Conservation (phyloP, 2,329 filamentous ascomycete species). For the Elsinoe ampelina region DNA sequence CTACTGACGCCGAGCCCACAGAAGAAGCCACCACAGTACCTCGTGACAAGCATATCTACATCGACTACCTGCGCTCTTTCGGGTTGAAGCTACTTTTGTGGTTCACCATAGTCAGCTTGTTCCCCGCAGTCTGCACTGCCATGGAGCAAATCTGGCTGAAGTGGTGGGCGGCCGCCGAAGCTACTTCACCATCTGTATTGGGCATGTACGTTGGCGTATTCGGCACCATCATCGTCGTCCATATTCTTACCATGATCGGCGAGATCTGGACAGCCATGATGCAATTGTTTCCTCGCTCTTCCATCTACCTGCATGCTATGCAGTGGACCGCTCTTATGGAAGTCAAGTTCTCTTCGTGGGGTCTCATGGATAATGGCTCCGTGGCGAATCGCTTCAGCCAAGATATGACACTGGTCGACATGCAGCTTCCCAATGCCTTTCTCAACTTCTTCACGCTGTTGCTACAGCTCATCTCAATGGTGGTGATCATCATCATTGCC, state of each 20-base stretch:
- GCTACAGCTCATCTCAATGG: background rate
- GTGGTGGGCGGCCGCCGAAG: constrained; percentile 15
- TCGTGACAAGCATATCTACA: constrained; percentile 13
- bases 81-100: background rate
- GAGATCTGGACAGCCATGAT: constrained; percentile 12
- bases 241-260: background rate
- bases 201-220: constrained; percentile 12
- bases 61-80: constrained; percentile 14
- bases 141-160: constrained; percentile 14
- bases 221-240: background rate
- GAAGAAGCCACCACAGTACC: background rate
- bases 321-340: constrained; percentile 15
- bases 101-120: background rate
- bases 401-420: constrained; percentile 40
- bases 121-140: background rate
- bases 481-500: constrained; percentile 25
- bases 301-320: constrained; percentile 15
- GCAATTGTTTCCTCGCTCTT: constrained; percentile 14
- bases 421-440: constrained; percentile 24
- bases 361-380: constrained; percentile 14
- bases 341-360: constrained; percentile 14
- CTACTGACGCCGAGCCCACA: background rate
- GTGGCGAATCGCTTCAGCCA: constrained; percentile 38
- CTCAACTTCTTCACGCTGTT: constrained; percentile 13
- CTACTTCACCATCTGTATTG: background rate